phyloP scores from a whole-genome alignment of 1,284 basidiomycete species.

The Ceratobasidium sp. region DNA sequence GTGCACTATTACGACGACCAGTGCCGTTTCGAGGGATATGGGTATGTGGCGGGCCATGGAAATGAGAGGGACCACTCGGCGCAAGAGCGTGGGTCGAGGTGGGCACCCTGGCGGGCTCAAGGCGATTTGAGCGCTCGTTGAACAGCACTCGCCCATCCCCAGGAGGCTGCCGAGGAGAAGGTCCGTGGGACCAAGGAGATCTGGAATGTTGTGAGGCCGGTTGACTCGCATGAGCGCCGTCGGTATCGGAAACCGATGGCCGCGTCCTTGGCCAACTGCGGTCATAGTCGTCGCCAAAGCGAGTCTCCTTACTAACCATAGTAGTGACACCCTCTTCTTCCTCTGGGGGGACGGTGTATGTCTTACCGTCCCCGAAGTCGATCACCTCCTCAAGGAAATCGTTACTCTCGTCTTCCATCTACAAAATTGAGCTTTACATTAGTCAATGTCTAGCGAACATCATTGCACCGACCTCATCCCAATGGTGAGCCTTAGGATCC shows the following conservation, averaged over 20 bases:
- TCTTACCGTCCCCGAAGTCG: conserved; percentile 92
- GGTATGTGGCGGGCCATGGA: conserved; percentile 53
- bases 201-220: conserved; percentile 59
- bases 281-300: conserved; percentile 91
- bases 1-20: conserved; percentile 27
- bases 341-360: conserved; percentile 80
- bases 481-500: conserved; percentile 92
- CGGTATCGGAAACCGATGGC: conserved; percentile 32
- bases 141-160: conserved; percentile 74
- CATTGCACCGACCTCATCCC: conserved; percentile 85
- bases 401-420: conserved; percentile 92
- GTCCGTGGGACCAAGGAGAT: conserved; percentile 48
- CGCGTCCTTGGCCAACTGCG: conserved; percentile 84
- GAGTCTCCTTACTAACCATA: conserved; percentile 78
- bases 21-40: conserved; percentile 56
- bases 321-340: conserved; percentile 54
- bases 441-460: not conserved
- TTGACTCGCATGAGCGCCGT: conserved; percentile 50
- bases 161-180: conserved; percentile 51
- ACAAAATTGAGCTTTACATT: conserved; percentile 22
- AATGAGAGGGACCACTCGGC: conserved; percentile 33
- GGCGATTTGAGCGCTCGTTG: conserved; percentile 87
- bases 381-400: conserved; percentile 90
- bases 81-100: conserved; percentile 41
- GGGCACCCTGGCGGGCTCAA: conserved; percentile 69